These are phyloP conservation scores for Pleomassaria siparia DNA, from an alignment of 2,329 filamentous ascomycete species.

Conservation along the genomic window DNA sequence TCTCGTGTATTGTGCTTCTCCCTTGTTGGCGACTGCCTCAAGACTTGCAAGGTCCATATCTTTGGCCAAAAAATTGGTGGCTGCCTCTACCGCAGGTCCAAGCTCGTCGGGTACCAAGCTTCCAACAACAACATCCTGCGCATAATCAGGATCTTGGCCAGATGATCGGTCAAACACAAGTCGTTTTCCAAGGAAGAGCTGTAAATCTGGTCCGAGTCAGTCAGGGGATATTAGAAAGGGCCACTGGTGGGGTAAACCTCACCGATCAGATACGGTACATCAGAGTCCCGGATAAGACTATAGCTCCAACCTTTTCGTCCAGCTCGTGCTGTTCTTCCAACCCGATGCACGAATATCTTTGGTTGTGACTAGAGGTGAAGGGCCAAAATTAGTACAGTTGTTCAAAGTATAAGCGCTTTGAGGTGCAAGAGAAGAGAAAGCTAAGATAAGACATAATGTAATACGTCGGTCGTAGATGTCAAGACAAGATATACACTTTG, in stretches of 20 bases:
- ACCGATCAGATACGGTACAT: conserved; percentile 87
- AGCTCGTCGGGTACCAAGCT: conserved; percentile 71
- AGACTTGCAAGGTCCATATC: conserved; percentile 72
- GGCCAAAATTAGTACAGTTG: conserved; percentile 56
- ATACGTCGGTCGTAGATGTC: too few species aligned
- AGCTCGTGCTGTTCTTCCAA: conserved; percentile 92
- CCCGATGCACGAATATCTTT: conserved; percentile 94
- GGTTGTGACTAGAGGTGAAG: too few species aligned
- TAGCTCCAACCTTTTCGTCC: conserved; percentile 94
- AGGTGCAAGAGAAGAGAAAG: too few species aligned
- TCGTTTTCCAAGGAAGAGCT: conserved; percentile 87
- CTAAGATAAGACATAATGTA: too few species aligned
- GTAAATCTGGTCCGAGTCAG: too few species aligned
- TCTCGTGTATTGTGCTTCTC: conserved; percentile 88
- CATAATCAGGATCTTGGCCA: conserved; percentile 65
- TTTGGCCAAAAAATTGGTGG: conserved; percentile 75
- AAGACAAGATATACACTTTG: neutral
- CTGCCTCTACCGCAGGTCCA: conserved; percentile 77
- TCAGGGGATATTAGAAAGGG: too few species aligned
- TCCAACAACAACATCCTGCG: conserved; percentile 82
- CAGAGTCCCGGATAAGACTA: conserved; percentile 82
- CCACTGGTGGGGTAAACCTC: too few species aligned
- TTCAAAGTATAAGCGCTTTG: too few species aligned
- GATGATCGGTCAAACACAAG: conserved; percentile 72
- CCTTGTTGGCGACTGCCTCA: conserved; percentile 75